A percentile compares a stretch with the other conserved stretches of the same genome.
Evolutionary conservation across 208 protist genomes (phyloP).

Genomic region (Leptomonas seymouri): DNA sequence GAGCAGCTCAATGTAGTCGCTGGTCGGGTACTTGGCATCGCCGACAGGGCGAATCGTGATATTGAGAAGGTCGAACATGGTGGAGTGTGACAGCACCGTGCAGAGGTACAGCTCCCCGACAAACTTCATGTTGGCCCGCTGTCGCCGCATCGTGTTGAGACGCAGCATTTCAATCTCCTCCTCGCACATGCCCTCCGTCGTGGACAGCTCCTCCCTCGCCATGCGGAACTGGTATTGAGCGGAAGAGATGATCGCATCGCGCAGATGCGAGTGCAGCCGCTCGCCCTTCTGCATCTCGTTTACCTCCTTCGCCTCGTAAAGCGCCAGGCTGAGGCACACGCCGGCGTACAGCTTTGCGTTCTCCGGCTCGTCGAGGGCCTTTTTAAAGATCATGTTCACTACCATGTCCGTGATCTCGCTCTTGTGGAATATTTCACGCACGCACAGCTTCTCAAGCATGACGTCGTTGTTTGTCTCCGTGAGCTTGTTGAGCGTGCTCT

Average conservation of each 20-base stretch:
- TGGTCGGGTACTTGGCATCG: slow-evolving; percentile 49
- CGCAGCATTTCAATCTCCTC: slow-evolving; percentile 70
- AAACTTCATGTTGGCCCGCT: slow-evolving; percentile 90
- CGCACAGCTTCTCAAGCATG: slow-evolving; percentile 66
- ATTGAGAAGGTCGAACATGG: slow-evolving; percentile 76
- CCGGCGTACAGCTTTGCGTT: slow-evolving; percentile 81
- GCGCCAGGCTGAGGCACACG: slow-evolving; percentile 77
- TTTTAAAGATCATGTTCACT: slow-evolving; percentile 79
- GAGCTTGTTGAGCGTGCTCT: slow-evolving; percentile 86
- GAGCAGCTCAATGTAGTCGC: slow-evolving; percentile 84
- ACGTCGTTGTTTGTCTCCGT: slow-evolving; percentile 71
- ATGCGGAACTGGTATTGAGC: slow-evolving; percentile 68
- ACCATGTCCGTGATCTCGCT: slow-evolving; percentile 59
- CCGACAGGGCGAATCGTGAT: slow-evolving; percentile 55
- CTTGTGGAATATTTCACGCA: slow-evolving; percentile 65
- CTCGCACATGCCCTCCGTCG: slow-evolving; percentile 39
- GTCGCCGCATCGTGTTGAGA: slow-evolving; percentile 77
- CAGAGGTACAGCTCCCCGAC: slow-evolving; percentile 85
- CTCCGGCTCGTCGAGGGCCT: slow-evolving; percentile 87
- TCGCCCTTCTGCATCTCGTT: slow-evolving; percentile 19
- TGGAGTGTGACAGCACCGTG: slow-evolving; percentile 65
- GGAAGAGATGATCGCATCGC: slow-evolving; percentile 66
- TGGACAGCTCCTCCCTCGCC: slow-evolving; percentile 21
- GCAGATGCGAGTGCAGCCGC: slow-evolving; percentile 67
- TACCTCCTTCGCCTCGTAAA: slow-evolving; percentile 68